Conservation (phyloP, 2,329 filamentous ascomycete genomes). For the Sporothrix globosa region DNA sequence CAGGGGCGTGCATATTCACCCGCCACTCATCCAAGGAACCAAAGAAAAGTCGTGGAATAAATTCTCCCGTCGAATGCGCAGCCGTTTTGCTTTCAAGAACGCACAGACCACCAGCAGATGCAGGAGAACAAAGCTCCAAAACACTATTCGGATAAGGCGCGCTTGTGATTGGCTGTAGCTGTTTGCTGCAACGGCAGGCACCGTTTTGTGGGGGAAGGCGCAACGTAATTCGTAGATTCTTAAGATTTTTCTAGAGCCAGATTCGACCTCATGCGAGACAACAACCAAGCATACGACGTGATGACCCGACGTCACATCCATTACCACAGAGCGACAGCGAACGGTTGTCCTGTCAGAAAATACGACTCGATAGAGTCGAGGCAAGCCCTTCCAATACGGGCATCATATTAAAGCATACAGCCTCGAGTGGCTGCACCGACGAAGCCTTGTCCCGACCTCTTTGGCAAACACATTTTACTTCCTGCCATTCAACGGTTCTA, state of each 20-base stretch:
- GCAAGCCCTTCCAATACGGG: not conserved
- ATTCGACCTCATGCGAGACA: not conserved
- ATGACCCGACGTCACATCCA: not conserved
- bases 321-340: not conserved
- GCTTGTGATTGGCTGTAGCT: conserved; percentile 26
- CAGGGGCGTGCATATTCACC: conserved; percentile 18
- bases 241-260: not conserved
- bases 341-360: not conserved
- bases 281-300: not conserved
- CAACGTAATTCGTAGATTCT: conserved; percentile 9
- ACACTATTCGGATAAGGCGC: not conserved
- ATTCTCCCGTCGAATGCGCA: not conserved
- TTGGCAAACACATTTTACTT: not conserved
- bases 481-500: not conserved
- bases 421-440: not conserved
- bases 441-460: not conserved
- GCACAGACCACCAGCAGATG: conserved; percentile 31
- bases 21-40: not conserved
- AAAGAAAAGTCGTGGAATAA: not conserved
- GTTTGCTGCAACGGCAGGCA: not conserved
- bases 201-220: conserved; percentile 28
- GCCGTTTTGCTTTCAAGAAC: conserved; percentile 11
- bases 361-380: not conserved
- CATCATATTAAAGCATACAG: not conserved
- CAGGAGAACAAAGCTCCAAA: conserved; percentile 31